phyloP scores from a whole-genome alignment of 768 basidiomycete species.

The Clitopilus passeckerianus region DNA sequence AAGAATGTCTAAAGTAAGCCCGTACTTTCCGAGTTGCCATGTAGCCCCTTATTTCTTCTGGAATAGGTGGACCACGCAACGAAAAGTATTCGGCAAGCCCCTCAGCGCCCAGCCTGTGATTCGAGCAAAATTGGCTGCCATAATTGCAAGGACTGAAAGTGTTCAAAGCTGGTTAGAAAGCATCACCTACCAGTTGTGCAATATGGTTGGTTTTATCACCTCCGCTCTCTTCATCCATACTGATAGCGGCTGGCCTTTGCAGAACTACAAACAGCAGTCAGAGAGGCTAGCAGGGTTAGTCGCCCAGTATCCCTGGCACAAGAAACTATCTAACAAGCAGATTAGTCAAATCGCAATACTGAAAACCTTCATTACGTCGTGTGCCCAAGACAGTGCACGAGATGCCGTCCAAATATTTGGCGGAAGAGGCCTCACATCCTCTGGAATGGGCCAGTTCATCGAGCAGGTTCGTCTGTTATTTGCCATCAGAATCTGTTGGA shows the following conservation, averaged over 20 bases:
- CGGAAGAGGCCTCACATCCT: conserved; percentile 76
- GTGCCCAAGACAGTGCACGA: conserved; percentile 57
- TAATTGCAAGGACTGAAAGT: conserved; percentile 69
- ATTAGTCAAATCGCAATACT: conserved; percentile 60
- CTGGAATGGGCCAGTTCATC: conserved; percentile 69
- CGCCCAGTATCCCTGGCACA: conserved; percentile 5
- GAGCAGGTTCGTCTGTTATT: conserved; percentile 50
- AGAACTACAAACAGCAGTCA: conserved; percentile 68
- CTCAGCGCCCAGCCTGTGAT: conserved; percentile 79
- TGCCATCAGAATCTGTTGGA: not conserved
- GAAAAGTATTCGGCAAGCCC: conserved; percentile 87
- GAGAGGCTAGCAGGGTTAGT: conserved; percentile 65
- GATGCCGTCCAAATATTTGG: conserved; percentile 63
- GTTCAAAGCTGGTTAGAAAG: conserved; percentile 78
- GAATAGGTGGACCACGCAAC: conserved; percentile 75
- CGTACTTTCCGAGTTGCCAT: not conserved
- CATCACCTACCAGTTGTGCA: conserved; percentile 80
- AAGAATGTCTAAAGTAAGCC: conserved; percentile 72
- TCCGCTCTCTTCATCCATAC: no score
- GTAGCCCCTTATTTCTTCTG: not conserved
- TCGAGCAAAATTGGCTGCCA: conserved; percentile 75
- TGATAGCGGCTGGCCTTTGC: not conserved
- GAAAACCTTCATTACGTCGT: conserved; percentile 58
- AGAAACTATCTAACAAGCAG: not conserved
- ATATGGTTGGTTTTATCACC: conserved; percentile 38